Conservation (phyloP, 306 rosid genomes). For the Alnus rubra region DNA sequence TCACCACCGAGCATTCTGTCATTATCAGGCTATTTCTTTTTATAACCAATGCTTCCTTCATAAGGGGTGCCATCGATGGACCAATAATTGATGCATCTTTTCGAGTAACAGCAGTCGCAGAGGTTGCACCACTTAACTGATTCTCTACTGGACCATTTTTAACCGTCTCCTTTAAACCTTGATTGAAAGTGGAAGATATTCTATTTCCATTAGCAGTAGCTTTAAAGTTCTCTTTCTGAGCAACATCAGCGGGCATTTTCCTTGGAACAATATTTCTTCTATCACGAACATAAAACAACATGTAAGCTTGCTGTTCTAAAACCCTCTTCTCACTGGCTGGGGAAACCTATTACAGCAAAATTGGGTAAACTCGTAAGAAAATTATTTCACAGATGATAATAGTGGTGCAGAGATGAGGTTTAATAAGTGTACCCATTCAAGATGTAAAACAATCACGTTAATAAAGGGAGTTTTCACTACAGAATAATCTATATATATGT, state of each 20-base stretch:
- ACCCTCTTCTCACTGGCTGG: conserved; percentile 75
- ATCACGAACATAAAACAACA: conserved; percentile 95
- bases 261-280: conserved; percentile 52
- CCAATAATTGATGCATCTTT: conserved; percentile 39
- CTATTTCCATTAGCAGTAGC: conserved; percentile 32
- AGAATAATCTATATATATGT: background rate
- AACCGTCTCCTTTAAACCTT: conserved; percentile 34
- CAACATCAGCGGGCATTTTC: conserved; percentile 48
- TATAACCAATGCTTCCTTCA: conserved; percentile 30
- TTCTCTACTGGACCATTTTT: conserved; percentile 39
- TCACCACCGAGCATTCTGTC: conserved; percentile 27
- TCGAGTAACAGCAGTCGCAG: conserved; percentile 28
- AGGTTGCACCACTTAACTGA: conserved; percentile 25
- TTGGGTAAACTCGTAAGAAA: conserved; percentile 9
- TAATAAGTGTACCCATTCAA: background rate
- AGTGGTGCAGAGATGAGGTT: background rate
- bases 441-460: background rate
- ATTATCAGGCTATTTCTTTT: conserved; percentile 20
- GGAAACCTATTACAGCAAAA: conserved; percentile 58
- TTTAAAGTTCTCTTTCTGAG: conserved; percentile 53
- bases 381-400: background rate
- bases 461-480: background rate
- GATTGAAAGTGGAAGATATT: conserved; percentile 36
- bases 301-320: conserved; percentile 89
- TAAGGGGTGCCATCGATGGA: conserved; percentile 28